These are phyloP conservation scores for Strobilomyces dryophilus DNA, from an alignment of 768 basidiomycete genomes.

Conservation along the genomic window DNA sequence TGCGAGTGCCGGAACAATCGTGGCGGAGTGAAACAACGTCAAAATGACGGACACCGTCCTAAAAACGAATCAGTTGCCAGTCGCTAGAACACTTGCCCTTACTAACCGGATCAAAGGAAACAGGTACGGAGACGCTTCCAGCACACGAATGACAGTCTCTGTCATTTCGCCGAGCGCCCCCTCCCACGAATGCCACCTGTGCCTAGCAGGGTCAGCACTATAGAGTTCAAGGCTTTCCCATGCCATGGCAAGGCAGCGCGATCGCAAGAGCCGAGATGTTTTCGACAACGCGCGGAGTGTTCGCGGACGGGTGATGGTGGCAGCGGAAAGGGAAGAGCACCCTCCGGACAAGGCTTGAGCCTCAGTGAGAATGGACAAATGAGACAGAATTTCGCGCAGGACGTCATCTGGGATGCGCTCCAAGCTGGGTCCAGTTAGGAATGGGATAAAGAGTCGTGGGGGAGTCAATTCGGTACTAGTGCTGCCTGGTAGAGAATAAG, in stretches of 20 bases:
- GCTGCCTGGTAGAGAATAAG: no score
- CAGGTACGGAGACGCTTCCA: slow-evolving; percentile 4
- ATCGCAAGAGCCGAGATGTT: slow-evolving; percentile 8
- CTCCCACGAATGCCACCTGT: no score
- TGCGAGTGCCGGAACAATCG: neutral
- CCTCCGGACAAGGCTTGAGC: neutral
- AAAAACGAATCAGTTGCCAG: neutral
- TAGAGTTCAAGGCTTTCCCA: slow-evolving; percentile 11
- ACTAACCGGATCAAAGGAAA: slow-evolving; percentile 4
- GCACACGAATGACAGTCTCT: neutral
- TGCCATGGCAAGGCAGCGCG: neutral
- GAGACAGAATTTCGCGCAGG: slow-evolving; percentile 10
- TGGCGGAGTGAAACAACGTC: neutral
- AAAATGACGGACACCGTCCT: slow-evolving; percentile 1
- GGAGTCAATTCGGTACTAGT: no score
- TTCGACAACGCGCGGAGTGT: neutral
- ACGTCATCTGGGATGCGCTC: slow-evolving; percentile 11
- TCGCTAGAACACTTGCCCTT: neutral
- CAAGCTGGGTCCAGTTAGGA: neutral
- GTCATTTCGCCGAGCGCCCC: neutral
- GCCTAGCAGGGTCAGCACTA: neutral
- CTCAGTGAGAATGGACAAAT: slow-evolving; percentile 7
- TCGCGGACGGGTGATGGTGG: neutral
- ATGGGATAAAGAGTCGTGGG: neutral
- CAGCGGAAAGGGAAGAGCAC: no score